These are phyloP conservation scores for Aspergillus hiratsukae DNA, from an alignment of 2,329 filamentous ascomycete genomes.

Conservation along the genomic window DNA sequence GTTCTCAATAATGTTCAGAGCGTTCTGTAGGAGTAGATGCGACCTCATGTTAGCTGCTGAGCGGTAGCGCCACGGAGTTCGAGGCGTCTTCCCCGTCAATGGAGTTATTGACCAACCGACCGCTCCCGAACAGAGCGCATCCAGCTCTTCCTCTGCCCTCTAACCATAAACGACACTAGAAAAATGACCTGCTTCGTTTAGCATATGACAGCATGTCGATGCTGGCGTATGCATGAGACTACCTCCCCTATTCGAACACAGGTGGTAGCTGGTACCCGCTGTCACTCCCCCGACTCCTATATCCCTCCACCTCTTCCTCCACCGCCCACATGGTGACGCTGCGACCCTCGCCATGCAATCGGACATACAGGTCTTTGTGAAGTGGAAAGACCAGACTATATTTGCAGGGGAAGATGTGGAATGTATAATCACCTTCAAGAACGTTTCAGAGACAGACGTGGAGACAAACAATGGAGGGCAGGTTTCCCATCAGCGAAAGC, in stretches of 20 bases:
- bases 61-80: background rate
- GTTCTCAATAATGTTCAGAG: background rate
- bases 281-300: background rate
- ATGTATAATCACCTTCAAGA: conserved; percentile 95
- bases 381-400: conserved; percentile 89
- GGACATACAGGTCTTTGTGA: conserved; percentile 92
- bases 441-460: conserved; percentile 54
- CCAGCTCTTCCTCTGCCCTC: conserved; percentile 6
- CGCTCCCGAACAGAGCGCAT: conserved; percentile 1
- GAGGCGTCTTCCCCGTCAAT: background rate
- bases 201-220: conserved; percentile 24
- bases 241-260: conserved; percentile 7
- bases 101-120: background rate
- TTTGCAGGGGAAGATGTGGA: conserved; percentile 95
- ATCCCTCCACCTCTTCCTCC: conserved; percentile 3
- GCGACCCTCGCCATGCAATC: conserved; percentile 45
- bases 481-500: conserved; percentile 32
- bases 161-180: conserved; percentile 2
- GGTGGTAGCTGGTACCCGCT: background rate
- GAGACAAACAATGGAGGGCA: conserved; percentile 27
- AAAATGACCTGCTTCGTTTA: conserved; percentile 19
- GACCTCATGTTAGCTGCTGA: background rate
- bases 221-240: conserved; percentile 11
- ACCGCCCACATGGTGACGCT: conserved; percentile 30
- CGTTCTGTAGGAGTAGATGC: background rate